These are phyloP conservation scores for Pythium aristosporum DNA, from an alignment of 352 stramenopile species.

Conservation along the genomic window DNA sequence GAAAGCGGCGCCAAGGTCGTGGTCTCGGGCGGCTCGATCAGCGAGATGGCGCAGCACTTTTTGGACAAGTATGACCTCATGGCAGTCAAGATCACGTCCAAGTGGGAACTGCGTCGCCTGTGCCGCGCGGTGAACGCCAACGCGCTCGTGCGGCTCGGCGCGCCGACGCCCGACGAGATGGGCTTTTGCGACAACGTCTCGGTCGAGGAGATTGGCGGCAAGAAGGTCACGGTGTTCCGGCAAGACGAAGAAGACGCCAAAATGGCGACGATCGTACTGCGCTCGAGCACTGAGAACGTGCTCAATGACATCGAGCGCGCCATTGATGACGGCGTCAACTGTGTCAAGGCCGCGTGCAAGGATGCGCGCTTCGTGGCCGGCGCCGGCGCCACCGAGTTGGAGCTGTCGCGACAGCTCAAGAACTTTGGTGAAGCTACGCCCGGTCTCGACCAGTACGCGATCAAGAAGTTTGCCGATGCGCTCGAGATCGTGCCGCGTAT, in stretches of 20 bases:
- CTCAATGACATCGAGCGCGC: slow-evolving; percentile 98
- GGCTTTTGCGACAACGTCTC: slow-evolving; percentile 92
- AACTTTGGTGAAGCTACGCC: slow-evolving; percentile 94
- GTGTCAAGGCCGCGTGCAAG: slow-evolving; percentile 94
- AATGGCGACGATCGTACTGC: slow-evolving; percentile 96
- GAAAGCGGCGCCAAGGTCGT: slow-evolving; percentile 96
- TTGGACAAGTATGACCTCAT: slow-evolving; percentile 98
- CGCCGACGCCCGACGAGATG: slow-evolving; percentile 98
- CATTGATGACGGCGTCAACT: slow-evolving; percentile 98
- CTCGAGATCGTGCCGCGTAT: slow-evolving; percentile 98
- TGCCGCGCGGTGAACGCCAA: slow-evolving; percentile 97
- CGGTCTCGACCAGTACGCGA: slow-evolving; percentile 99
- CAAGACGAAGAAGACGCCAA: slow-evolving; percentile 94
- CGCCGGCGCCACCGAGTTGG: slow-evolving; percentile 95
- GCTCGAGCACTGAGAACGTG: slow-evolving; percentile 94
- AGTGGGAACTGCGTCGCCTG: slow-evolving; percentile 98
- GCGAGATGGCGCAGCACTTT: slow-evolving; percentile 99
- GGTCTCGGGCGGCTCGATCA: slow-evolving; percentile 95
- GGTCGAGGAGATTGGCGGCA: slow-evolving; percentile 95
- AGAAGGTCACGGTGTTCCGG: slow-evolving; percentile 96
- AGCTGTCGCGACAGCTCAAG: slow-evolving; percentile 94
- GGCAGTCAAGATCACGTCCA: slow-evolving; percentile 96
- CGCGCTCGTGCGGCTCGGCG: slow-evolving; percentile 95
- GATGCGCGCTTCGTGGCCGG: slow-evolving; percentile 95
- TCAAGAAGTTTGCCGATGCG: slow-evolving; percentile 98